Evolutionary conservation across 805 yeast species (phyloP), one percentile per base, ranked within the genome.

Genomic region (Zygoascus biomembranicola): DNA sequence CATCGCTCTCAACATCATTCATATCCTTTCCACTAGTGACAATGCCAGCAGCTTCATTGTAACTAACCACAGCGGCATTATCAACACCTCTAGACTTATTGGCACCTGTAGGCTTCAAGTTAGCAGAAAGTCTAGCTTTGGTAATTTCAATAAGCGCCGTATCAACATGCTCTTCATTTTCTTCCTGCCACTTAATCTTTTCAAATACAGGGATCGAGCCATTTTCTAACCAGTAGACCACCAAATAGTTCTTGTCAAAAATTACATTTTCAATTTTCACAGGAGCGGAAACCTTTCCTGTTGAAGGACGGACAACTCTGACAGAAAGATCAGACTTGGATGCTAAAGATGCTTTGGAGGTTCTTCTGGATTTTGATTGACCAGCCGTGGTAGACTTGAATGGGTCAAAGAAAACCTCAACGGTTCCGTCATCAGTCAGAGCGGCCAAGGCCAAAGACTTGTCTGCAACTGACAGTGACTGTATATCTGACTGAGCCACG

Each of bases 341-440:
- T 2, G 60, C 32, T 14, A 37, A 44, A 2, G 53, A 31, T 20
- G 52, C 23, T 42, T 57, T 58, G 13, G 57, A 41, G 43, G 45
- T 32, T n/a, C 55, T 35, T 16, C 49, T 41, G 26, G n/a, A 23
- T 28, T 44, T 51, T 41, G 32, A 35, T 28, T 54, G 44, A 31
- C 42, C 43, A 18, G 28, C 20, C 31, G 23, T 43, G 43, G 18
- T 44, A 41, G 6, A 42, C 49, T 16, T 20, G 2, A 56, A 71
- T 5, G 90, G 85, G 59, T 82, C 75, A 51, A 74, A 73, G 70
- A 89, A 90, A 1, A 87, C 63, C 65, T 90, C 96, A 8, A 87
- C 72, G 11, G 68, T 62, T 6, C 97, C 96, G 55, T 79, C 82
- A 66, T 89, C 95, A 11, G 90, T 85, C 5, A 85, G 72, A 0